Base-by-base conservation (phyloP, 148 eudicot genomes). In the Oxyria digyna region DNA sequence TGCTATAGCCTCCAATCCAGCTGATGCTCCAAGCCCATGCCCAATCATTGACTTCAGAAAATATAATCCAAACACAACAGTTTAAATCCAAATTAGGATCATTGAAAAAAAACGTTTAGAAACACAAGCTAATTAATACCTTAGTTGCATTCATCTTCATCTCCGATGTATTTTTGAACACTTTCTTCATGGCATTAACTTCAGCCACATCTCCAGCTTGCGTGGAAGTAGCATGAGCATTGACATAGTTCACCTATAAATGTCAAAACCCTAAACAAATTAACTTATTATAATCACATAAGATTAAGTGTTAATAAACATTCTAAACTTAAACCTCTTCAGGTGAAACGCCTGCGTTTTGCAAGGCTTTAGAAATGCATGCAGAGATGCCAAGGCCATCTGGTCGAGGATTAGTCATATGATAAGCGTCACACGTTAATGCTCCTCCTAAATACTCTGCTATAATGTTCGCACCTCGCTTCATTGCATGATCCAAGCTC, bases 1-100 rank as follows among this genome's bases (percentile, higher is more conserved):
- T 31, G 83, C 86, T 65, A 87, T 87, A 32, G 88, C 91, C 82
- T 87, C 91, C 49, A 87, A 50, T 45, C 85, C 91, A 37, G 86
- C 88, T 37, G 91, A 79, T 57, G 87, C 91, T n/a, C 87, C 91
- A 33, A 86, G 85, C 2, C 81, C 85, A 68, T 86, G 91, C 9
- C 91, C 91, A 4, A 76, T 82, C 81, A 86, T 78, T 0, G 87
- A 84, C 87, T 87, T 8, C n/a, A n/a, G 1, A 21, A 63, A 15
- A 18, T 37, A 46, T 21, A n/a, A n/a, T n/a, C n/a, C 52, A 45
- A 38, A 35, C 3, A 35, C 38, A 35, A 3, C 41, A 38, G 9
- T 38, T 38, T 33, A 5, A n/a, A n/a, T n/a, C n/a, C n/a, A n/a
- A 35, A 35, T 35, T 35, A 38, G 41, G 41, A 10, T 38, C 41